Evolutionary conservation across 2,329 filamentous ascomycete genomes (phyloP).

Genomic region (Pseudogymnoascus sp.): DNA sequence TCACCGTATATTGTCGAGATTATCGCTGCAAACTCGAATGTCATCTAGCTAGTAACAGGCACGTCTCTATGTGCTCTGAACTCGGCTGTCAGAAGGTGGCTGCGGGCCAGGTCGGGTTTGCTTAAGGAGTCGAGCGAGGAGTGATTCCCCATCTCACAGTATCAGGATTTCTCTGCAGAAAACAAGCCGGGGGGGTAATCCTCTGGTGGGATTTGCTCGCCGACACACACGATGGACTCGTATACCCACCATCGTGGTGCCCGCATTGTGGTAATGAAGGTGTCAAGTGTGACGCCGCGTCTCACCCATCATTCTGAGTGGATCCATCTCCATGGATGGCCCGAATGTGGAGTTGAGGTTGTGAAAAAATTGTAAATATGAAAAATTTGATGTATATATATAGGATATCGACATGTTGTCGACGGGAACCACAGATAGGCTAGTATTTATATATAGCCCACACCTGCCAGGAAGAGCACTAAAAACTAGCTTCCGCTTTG

Average conservation of each 20-base stretch:
- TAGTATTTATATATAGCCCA: background rate
- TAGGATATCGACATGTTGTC: background rate
- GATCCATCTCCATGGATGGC: background rate
- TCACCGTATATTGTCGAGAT: too few relatives aligned
- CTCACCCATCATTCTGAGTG: too few relatives aligned
- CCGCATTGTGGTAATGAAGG: too few relatives aligned
- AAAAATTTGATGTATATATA: background rate
- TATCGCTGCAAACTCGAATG: too few relatives aligned
- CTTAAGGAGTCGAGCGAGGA: too few relatives aligned
- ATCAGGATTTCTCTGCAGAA: background rate
- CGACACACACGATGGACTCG: background rate
- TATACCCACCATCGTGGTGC: background rate
- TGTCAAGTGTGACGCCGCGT: too few relatives aligned
- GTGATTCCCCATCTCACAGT: too few relatives aligned
- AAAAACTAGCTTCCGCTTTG: background rate
- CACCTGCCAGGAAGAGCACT: background rate
- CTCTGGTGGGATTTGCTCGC: background rate
- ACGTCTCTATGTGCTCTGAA: too few relatives aligned
- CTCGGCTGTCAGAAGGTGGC: too few relatives aligned
- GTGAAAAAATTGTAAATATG: background rate
- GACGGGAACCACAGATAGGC: background rate
- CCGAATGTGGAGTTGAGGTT: background rate
- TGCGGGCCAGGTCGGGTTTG: too few relatives aligned
- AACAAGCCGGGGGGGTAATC: background rate
- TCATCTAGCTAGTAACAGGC: too few relatives aligned